Percentiles rank a stretch among this genome's conserved stretches.
Conservation (phyloP, 2,329 filamentous ascomycete species). For the Blumeria hordei region DNA sequence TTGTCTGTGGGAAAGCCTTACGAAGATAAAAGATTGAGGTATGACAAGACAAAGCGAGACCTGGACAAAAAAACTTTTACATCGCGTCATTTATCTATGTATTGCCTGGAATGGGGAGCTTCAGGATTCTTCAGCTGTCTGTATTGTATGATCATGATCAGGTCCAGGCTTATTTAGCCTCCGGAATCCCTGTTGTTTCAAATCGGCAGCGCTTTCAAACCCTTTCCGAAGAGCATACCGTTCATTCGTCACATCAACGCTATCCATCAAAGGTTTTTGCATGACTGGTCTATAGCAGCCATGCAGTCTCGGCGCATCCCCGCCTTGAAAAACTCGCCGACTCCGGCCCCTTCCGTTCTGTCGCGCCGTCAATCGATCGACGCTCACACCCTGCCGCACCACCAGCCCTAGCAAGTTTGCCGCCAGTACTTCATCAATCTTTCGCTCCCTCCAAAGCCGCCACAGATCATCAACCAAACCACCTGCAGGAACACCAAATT, state of each 20-base stretch:
- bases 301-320: slow-evolving; percentile 23
- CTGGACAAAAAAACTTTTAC: not conserved
- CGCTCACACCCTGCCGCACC: slow-evolving; percentile 17
- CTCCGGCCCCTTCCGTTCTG: slow-evolving; percentile 6
- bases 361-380: slow-evolving; percentile 4
- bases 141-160: slow-evolving; percentile 6
- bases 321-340: slow-evolving; percentile 28
- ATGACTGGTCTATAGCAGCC: slow-evolving; percentile 32
- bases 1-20: slow-evolving; percentile 51
- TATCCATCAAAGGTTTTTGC: slow-evolving; percentile 23
- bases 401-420: slow-evolving; percentile 45
- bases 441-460: slow-evolving; percentile 58
- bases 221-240: slow-evolving; percentile 37
- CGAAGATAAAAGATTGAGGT: too few species aligned
- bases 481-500: slow-evolving; percentile 29
- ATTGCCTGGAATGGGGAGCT: not conserved
- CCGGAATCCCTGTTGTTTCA: slow-evolving; percentile 14
- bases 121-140: slow-evolving; percentile 10
- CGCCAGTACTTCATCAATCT: slow-evolving; percentile 75
- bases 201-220: slow-evolving; percentile 25
- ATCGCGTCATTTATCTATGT: not conserved
- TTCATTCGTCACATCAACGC: slow-evolving; percentile 32
- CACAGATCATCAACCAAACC: slow-evolving; percentile 56
- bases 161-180: slow-evolving; percentile 6
- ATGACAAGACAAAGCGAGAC: not conserved